phyloP scores from a whole-genome alignment of 139 green algal genomes.

The Chlorella sp. region DNA sequence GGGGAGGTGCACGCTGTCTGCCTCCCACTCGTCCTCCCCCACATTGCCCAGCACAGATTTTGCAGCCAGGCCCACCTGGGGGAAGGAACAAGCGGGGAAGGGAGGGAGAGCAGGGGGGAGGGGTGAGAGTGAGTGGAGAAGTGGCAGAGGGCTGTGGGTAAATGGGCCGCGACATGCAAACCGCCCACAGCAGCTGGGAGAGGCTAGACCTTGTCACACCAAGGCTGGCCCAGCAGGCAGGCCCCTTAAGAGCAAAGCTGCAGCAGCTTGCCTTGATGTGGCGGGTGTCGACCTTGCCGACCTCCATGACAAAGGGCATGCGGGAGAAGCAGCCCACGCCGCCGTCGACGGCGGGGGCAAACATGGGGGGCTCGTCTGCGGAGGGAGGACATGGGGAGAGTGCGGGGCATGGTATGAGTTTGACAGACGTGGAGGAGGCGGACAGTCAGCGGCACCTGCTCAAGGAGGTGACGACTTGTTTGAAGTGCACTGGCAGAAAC shows the following conservation, averaged over 20 bases:
- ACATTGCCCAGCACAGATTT: conserved; percentile 28
- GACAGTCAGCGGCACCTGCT: too few species aligned
- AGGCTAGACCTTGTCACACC: background rate
- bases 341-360: conserved; percentile 41
- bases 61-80: conserved; percentile 7
- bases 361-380: conserved; percentile 78
- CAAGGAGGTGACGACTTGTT: too few species aligned
- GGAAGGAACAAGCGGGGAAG: background rate
- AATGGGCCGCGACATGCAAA: too few species aligned
- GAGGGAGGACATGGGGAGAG: background rate
- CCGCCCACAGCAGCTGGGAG: background rate
- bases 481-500: too few species aligned
- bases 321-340: conserved; percentile 61
- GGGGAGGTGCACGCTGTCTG: background rate
- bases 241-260: background rate
- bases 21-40: background rate
- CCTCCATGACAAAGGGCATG: conserved; percentile 70
- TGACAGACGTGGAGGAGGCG: too few species aligned
- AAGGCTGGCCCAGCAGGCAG: background rate
- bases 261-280: conserved; percentile 61
- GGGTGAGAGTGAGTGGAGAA: background rate
- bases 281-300: conserved; percentile 66
- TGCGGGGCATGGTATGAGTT: too few species aligned
- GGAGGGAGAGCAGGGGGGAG: background rate
- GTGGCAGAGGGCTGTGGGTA: background rate